phyloP scores from a whole-genome alignment of 192 early-diverging fungal genomes.

The Umbelopsis vinacea region DNA sequence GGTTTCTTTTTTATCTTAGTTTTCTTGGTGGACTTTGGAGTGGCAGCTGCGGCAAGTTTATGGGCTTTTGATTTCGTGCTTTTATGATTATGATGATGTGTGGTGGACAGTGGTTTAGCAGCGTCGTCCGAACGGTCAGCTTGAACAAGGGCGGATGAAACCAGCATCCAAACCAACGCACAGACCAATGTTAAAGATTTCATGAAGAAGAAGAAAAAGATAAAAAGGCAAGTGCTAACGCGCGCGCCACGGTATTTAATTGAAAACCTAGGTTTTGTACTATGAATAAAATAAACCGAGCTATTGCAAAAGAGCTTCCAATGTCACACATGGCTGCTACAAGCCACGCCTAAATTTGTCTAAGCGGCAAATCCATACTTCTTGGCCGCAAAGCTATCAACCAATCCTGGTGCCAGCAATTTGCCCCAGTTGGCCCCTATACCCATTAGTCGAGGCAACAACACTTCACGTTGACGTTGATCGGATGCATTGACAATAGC shows the following conservation, averaged over 20 bases:
- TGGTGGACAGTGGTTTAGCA: not conserved
- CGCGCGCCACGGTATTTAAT: too few relatives aligned
- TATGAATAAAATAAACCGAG: slow-evolving; percentile 2
- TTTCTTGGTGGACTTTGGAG: not conserved
- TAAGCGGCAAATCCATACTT: slow-evolving; percentile 62
- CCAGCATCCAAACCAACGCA: not conserved
- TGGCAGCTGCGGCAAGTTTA: not conserved
- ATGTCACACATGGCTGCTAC: not conserved
- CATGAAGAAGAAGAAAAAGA: not conserved
- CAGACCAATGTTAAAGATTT: slow-evolving; percentile 4
- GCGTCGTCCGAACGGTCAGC: not conserved
- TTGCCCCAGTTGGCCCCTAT: slow-evolving; percentile 51
- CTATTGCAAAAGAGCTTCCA: not conserved
- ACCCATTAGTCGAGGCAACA: slow-evolving; percentile 66
- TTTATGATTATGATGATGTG: not conserved
- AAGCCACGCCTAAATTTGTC: not conserved
- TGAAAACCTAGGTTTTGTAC: not conserved
- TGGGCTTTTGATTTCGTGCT: not conserved
- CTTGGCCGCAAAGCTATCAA: slow-evolving; percentile 69
- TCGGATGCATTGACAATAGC: slow-evolving; percentile 68
- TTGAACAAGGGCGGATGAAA: not conserved
- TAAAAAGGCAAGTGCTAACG: not conserved
- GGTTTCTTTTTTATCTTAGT: not conserved
- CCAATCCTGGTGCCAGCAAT: slow-evolving; percentile 57
- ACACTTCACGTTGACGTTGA: slow-evolving; percentile 54